These are phyloP conservation scores for Podila horticola DNA, from an alignment of 192 early-diverging fungal genomes.

Conservation along the genomic window DNA sequence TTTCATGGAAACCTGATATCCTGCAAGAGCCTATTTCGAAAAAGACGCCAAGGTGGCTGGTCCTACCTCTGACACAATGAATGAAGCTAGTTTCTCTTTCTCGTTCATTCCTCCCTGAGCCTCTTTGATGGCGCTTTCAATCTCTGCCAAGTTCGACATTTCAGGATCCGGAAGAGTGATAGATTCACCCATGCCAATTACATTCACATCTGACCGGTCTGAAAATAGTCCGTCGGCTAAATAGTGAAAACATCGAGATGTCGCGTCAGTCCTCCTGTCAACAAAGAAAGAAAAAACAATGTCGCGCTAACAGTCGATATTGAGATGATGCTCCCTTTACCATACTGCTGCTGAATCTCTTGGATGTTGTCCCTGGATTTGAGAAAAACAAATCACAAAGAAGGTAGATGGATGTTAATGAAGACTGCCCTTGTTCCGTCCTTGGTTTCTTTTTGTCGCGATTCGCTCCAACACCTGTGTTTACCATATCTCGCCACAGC, in stretches of 20 bases:
- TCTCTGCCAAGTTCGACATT: slow-evolving; percentile 73
- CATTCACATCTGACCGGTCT: slow-evolving; percentile 44
- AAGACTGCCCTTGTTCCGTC: not conserved
- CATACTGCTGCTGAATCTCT: slow-evolving; percentile 52
- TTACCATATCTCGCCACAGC: slow-evolving; percentile 75
- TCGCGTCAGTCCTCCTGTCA: not conserved
- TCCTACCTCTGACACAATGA: slow-evolving; percentile 68
- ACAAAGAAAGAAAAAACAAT: not conserved
- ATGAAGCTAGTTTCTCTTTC: slow-evolving; percentile 70
- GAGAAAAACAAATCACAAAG: slow-evolving; percentile 5
- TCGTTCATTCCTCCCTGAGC: slow-evolving; percentile 63
- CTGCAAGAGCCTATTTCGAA: no score
- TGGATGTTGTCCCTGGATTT: slow-evolving; percentile 42
- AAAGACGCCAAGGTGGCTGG: not conserved
- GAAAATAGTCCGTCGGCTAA: slow-evolving; percentile 47
- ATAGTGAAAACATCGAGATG: not conserved
- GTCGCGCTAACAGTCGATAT: no score
- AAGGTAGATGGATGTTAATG: not conserved
- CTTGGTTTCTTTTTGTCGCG: not conserved
- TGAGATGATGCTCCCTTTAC: slow-evolving; percentile 9
- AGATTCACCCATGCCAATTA: slow-evolving; percentile 25
- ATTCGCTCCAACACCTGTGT: not conserved
- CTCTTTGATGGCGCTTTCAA: slow-evolving; percentile 72
- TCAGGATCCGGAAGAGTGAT: slow-evolving; percentile 73
- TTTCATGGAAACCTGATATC: not conserved